Evolutionary conservation across 106 monocot genomes (phyloP), one percentile per base, ranked within the genome.

Genomic region (Amphibolis antarctica): DNA sequence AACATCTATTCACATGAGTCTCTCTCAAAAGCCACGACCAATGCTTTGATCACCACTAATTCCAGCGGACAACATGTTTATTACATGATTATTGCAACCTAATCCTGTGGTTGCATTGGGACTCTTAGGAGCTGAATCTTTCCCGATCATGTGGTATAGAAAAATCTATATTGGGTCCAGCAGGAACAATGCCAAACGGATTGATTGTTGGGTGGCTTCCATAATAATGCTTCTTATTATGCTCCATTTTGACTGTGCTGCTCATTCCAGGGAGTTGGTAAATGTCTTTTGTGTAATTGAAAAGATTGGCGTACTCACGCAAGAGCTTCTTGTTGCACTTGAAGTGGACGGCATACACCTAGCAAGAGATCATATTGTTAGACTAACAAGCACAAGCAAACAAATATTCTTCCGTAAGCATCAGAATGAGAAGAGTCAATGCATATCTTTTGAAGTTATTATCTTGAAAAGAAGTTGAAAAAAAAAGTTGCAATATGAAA

Each of bases 291-390:
- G 86, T 86, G 68, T 94, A 89, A 49, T 94, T 94, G 77, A 94
- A 86, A 28, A 89, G 60, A 74, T 94, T 94, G 27, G 86, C 83
- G 62, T 82, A 94, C 56, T 94, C 94, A 11, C 81, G 78, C 59
- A 94, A 18, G n/a, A 86, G 89, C 73, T 75, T 89, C 57, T 94
- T 94, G 79, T 94, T 94, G 80, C 94, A 94, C 67, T 94, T 89
- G 83, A 94, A 94, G 65, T 86, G 77, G 55, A 94, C 89, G 42
- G 78, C 31, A 67, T 94, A 94, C 15, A 94, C 94, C 94, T 94
- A 66, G 36, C 10, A 42, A 4, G 57, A 29, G 55, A 48, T 23
- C 31, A 21, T n/a, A 62, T 24, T 9, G 4, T 59, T 31, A 31
- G 48, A 42, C 46, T 42, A 49, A 17, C 13, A 49, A 14, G 17